Base-by-base conservation (phyloP, 495 filamentous ascomycete species). In the Tetracladium marchalianum region DNA sequence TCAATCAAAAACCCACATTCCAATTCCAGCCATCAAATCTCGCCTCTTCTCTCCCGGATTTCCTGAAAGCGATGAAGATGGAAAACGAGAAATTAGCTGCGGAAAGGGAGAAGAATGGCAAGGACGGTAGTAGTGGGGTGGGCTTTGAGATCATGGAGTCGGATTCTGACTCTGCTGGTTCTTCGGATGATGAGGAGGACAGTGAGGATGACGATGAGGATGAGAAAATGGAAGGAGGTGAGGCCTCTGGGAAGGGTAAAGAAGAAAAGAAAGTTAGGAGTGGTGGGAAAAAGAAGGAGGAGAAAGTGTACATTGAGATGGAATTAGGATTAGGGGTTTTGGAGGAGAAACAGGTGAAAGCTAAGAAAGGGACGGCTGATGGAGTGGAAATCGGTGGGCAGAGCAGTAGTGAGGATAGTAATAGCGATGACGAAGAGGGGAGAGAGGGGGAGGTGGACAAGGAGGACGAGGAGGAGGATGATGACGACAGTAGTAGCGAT, bases 251-350 rank as follows among this genome's bases (percentile, higher is more conserved):
- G 1, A 32, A 27, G 6, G 42, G 38, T 41, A 27, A 34, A 1
- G 41, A 53, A n/a, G n/a, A n/a, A n/a, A n/a, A n/a, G 63, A 31
- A 60, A 56, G 10, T 7, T 27, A 27, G 32, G 52, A 18, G 46
- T 74, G 22, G 43, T 35, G 12, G 41, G 5, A 36, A 42, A 35
- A 47, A 46, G 34, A 18, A 54, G 1, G 17, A 27, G 6, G 54
- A 65, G 32, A 60, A 56, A 11, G 22, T 27, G 22, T 73, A 74
- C 54, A 74, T 77, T 49, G 72, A 76, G 46, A 77, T 77, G 73
- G 69, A 77, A 47, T 58, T 77, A 16, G n/a, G 73, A 72, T 52
- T 77, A 9, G 73, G 73, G 2, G 72, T 27, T 27, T 27, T 27
- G 22, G 22, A 27, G 22, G 22, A 27, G 22, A 27, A 27, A 7